Percentiles rank a stretch among this genome's conserved stretches.
Conservation (phyloP, 2,329 filamentous ascomycete genomes). For the Bipolaris oryzae region DNA sequence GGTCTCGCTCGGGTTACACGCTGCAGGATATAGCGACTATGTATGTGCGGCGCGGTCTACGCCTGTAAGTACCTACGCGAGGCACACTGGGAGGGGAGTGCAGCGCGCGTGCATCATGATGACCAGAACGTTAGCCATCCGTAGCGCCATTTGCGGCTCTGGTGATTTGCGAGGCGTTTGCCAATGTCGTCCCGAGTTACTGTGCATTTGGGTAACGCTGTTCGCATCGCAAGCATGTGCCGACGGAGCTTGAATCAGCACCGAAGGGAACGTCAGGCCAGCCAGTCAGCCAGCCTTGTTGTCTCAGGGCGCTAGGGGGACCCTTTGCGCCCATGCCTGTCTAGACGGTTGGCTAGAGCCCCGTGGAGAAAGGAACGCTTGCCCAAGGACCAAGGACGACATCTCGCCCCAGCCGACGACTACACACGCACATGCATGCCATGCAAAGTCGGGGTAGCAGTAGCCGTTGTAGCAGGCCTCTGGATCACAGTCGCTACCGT, state of each 20-base stretch:
- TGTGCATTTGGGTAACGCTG: not conserved
- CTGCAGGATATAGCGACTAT: not conserved
- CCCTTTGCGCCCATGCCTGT: not conserved
- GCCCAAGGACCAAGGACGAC: constrained; percentile 1
- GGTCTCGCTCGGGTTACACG: not conserved
- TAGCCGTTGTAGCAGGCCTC: not conserved
- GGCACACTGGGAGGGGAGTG: not conserved
- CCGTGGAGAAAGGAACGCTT: constrained; percentile 7
- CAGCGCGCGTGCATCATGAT: not conserved
- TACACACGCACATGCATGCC: not conserved
- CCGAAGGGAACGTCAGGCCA: not conserved
- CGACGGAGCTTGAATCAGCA: constrained; percentile 4
- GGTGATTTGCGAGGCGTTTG: constrained; percentile 4
- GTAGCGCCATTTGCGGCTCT: not conserved
- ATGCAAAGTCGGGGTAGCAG: not conserved
- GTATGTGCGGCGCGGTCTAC: not conserved
- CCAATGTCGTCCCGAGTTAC: constrained; percentile 1
- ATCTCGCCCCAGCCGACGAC: not conserved
- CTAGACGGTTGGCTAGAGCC: constrained; percentile 8
- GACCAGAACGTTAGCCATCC: not conserved
- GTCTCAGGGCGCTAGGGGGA: constrained; percentile 5
- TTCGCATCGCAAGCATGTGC: constrained; percentile 2
- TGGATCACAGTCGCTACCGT: not conserved
- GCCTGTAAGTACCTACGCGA: not conserved
- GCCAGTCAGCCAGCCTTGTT: not conserved